These are phyloP conservation scores for Leucocoprinus birnbaumii DNA, from an alignment of 768 basidiomycete genomes.

Conservation along the genomic window DNA sequence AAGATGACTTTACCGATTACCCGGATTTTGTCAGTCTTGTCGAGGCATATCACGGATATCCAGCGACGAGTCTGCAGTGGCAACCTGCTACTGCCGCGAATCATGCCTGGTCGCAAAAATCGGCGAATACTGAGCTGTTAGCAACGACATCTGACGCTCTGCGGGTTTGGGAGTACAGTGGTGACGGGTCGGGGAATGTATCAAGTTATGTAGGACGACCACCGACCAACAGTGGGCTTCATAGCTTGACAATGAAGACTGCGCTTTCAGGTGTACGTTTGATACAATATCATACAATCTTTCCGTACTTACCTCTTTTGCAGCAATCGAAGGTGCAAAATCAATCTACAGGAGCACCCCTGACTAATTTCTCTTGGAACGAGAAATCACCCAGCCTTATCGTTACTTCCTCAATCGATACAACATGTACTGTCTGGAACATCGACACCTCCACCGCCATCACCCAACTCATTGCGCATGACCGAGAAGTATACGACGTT, in stretches of 20 bases:
- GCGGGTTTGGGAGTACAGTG: constrained; percentile 86
- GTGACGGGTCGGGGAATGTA: constrained; percentile 54
- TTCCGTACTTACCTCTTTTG: constrained; percentile 7
- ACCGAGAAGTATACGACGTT: constrained; percentile 94
- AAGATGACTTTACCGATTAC: constrained; percentile 80
- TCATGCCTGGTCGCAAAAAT: constrained; percentile 69
- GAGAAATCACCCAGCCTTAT: constrained; percentile 86
- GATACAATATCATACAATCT: constrained; percentile 7
- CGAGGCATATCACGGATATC: constrained; percentile 85
- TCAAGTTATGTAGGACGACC: constrained; percentile 73
- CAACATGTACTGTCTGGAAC: constrained; percentile 99
- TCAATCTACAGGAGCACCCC: constrained; percentile 79
- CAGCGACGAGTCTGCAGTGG: constrained; percentile 92
- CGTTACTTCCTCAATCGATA: constrained; percentile 98
- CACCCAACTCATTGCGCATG: constrained; percentile 96
- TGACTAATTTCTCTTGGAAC: constrained; percentile 99
- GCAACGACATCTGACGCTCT: constrained; percentile 95
- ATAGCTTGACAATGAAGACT: constrained; percentile 70
- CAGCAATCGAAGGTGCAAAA: constrained; percentile 91
- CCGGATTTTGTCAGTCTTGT: constrained; percentile 87
- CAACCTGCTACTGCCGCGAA: constrained; percentile 72
- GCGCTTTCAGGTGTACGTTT: constrained; percentile 75
- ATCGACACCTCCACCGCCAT: constrained; percentile 91
- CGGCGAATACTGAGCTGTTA: constrained; percentile 70
- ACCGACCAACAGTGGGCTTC: constrained; percentile 45